Conservation (phyloP, 73 alveolate genomes). For the Paramecium tetraurelia region DNA sequence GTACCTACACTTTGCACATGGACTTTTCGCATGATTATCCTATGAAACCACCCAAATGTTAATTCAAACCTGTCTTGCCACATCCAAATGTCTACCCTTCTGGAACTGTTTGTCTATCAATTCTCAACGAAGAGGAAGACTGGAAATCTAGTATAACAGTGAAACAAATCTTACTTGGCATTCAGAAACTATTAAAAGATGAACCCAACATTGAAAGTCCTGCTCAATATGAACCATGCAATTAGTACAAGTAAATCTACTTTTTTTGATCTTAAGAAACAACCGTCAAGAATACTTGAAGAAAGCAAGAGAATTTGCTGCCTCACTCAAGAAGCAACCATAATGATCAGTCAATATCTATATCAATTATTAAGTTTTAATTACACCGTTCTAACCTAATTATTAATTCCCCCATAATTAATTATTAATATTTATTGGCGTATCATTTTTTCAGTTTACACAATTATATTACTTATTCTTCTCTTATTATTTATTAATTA, state of each 20-base stretch:
- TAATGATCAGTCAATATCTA: neutral
- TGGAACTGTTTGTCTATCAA: slow-evolving; percentile 79
- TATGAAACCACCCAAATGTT: slow-evolving; percentile 81
- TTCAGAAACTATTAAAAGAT: slow-evolving; percentile 70
- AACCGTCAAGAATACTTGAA: slow-evolving; percentile 40
- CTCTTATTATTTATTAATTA: neutral
- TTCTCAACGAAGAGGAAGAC: slow-evolving; percentile 80
- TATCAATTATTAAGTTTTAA: neutral
- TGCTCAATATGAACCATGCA: slow-evolving; percentile 80
- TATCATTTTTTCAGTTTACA: neutral
- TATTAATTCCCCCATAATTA: neutral
- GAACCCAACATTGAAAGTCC: slow-evolving; percentile 80
- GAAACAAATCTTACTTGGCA: slow-evolving; percentile 75
- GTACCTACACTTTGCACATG: neutral
- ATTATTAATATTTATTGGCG: neutral
- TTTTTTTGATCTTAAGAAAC: slow-evolving; percentile 11
- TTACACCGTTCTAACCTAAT: neutral
- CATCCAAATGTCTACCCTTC: slow-evolving; percentile 84
- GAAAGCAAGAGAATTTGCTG: slow-evolving; percentile 61
- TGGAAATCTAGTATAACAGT: slow-evolving; percentile 80
- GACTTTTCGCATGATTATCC: slow-evolving; percentile 80
- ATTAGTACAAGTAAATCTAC: slow-evolving; percentile 64
- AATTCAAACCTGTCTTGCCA: slow-evolving; percentile 73
- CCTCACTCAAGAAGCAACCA: neutral
- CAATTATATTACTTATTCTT: neutral